phyloP scores from a whole-genome alignment of 257 asterid species.

The Solanum ossicruentum region DNA sequence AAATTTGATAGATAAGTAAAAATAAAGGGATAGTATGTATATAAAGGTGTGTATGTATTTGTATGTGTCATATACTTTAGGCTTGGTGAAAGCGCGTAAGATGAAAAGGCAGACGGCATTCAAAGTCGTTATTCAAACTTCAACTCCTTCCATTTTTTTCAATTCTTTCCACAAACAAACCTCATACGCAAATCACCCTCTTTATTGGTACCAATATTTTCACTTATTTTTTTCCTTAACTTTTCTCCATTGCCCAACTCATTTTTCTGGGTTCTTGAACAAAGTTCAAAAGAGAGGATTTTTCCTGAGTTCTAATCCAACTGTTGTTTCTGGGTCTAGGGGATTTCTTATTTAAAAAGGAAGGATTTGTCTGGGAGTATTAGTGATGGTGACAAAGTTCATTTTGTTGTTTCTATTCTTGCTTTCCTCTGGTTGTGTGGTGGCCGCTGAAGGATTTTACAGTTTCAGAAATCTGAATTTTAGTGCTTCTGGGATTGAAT shows the following conservation, averaged over 20 bases:
- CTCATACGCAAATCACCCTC: not conserved
- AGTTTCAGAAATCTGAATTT: constrained; percentile 8
- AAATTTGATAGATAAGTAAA: no score
- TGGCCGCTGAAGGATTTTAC: constrained; percentile 10
- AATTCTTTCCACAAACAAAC: not conserved
- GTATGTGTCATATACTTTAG: not conserved
- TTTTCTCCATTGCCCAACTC: not conserved
- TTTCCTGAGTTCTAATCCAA: not conserved
- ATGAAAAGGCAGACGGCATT: not conserved
- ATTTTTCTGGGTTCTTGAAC: not conserved
- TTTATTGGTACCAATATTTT: not conserved
- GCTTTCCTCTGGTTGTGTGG: constrained; percentile 13
- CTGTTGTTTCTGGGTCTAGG: not conserved
- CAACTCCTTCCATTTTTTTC: not conserved
- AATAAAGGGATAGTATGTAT: no score
- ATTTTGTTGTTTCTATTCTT: constrained; percentile 16
- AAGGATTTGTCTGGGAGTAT: not conserved
- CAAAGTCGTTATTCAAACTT: constrained; percentile 3
- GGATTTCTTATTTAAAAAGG: not conserved
- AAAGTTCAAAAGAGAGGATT: not conserved
- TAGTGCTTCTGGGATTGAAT: constrained; percentile 26
- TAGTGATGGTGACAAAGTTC: constrained; percentile 1
- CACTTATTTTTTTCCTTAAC: not conserved
- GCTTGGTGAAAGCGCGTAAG: not conserved
- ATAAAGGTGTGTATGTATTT: no score